Percentiles rank a stretch among this genome's conserved stretches.
Evolutionary conservation across 176 grass and related monocot species (phyloP).

Genomic region (Thinopyrum elongatum): DNA sequence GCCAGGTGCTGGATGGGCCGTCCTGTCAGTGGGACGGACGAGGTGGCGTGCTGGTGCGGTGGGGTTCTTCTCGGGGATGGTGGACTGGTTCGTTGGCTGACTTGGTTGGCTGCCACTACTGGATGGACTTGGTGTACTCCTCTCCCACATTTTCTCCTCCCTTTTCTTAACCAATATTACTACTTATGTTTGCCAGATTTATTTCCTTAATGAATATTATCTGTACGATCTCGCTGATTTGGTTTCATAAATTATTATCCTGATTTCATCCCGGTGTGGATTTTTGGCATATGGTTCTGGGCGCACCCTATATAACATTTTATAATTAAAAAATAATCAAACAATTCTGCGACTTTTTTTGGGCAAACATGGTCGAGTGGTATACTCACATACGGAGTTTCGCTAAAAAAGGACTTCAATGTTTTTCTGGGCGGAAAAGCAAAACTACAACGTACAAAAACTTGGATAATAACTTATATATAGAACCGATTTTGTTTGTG

Average conservation of each 20-base stretch:
- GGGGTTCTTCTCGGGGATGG: not conserved
- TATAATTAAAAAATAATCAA: too few species aligned
- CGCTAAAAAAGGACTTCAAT: too few species aligned
- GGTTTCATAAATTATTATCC: not conserved
- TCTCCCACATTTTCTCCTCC: not conserved
- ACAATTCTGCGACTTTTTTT: too few species aligned
- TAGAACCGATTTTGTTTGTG: too few species aligned
- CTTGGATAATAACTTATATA: too few species aligned
- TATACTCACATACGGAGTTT: too few species aligned
- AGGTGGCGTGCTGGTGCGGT: not conserved
- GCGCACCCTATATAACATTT: too few species aligned
- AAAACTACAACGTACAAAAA: too few species aligned
- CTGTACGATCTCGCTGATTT: not conserved
- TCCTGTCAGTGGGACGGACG: not conserved
- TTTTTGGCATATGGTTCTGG: too few species aligned
- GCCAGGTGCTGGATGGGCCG: accelerated
- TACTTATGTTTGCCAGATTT: not conserved
- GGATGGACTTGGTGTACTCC: slow-evolving; percentile 13
- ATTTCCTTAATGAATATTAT: not conserved
- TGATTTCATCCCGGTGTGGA: too few species aligned
- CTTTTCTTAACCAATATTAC: not conserved
- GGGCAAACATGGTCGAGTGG: too few species aligned
- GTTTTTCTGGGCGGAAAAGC: too few species aligned
- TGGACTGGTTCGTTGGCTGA: slow-evolving; percentile 54
- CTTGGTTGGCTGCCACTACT: slow-evolving; percentile 55